Conservation (phyloP, 2,329 filamentous ascomycete genomes). For the Paradendryphiella salina region DNA sequence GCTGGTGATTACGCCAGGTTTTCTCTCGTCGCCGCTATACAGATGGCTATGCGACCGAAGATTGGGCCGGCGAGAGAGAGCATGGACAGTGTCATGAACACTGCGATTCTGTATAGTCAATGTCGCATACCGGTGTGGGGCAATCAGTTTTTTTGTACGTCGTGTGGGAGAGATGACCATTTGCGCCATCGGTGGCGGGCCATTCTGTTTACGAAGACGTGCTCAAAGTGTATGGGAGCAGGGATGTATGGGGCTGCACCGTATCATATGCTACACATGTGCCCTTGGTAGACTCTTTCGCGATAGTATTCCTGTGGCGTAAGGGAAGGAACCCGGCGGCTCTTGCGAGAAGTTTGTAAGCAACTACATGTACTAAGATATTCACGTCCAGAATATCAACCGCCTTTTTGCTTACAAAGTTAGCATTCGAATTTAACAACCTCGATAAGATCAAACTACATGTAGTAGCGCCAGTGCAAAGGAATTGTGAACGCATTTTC, state of each 20-base stretch:
- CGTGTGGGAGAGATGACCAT: not conserved
- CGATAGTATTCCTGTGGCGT: not conserved
- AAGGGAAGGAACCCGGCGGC: too few species aligned
- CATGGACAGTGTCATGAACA: slow-evolving; percentile 2
- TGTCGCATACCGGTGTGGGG: not conserved
- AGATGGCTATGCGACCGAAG: slow-evolving; percentile 6
- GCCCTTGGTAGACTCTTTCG: not conserved
- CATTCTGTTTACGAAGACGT: not conserved
- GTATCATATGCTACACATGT: not conserved
- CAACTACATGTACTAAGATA: too few species aligned
- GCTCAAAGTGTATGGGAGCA: not conserved
- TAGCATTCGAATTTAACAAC: too few species aligned
- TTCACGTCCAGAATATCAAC: too few species aligned
- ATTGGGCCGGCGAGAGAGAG: not conserved
- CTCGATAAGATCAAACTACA: too few species aligned
- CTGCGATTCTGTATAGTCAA: slow-evolving; percentile 1
- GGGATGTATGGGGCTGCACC: not conserved
- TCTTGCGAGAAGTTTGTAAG: too few species aligned
- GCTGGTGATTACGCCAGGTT: not conserved
- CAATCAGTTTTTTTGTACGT: not conserved
- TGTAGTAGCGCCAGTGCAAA: too few species aligned
- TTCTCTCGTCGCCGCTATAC: not conserved
- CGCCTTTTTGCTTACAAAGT: too few species aligned
- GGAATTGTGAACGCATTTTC: not conserved
- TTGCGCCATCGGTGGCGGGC: not conserved